Conservation (phyloP, 768 basidiomycete genomes). For the Inosperma sp. region DNA sequence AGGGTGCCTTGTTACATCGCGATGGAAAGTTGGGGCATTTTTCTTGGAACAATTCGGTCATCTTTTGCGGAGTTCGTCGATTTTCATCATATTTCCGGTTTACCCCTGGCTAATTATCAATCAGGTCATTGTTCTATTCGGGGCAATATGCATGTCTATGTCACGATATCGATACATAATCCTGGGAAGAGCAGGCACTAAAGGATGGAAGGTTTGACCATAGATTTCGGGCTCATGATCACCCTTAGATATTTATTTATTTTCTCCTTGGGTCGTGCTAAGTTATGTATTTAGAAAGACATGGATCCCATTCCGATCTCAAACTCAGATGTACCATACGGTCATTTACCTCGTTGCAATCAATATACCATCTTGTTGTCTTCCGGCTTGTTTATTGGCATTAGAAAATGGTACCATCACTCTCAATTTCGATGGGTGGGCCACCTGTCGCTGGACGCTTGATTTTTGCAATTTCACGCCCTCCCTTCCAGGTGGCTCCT, state of each 20-base stretch:
- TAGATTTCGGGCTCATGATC: no score
- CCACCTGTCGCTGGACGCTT: slow-evolving; percentile 71
- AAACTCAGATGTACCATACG: no score
- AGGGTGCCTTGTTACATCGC: slow-evolving; percentile 40
- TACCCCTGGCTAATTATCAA: not conserved
- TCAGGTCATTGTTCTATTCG: slow-evolving; percentile 26
- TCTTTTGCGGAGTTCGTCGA: slow-evolving; percentile 1
- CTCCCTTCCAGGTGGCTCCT: slow-evolving; percentile 95
- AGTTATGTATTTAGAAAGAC: no score
- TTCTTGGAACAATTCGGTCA: not conserved
- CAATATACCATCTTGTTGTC: no score
- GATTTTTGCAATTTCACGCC: slow-evolving; percentile 83
- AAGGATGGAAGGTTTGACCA: slow-evolving; percentile 13
- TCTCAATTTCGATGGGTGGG: slow-evolving; percentile 81
- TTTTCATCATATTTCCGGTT: not conserved
- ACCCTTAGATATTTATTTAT: no score
- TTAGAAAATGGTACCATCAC: slow-evolving; percentile 80
- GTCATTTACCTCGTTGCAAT: no score
- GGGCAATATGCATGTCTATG: slow-evolving; percentile 27
- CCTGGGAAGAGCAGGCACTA: slow-evolving; percentile 13
- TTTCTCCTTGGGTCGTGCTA: no score
- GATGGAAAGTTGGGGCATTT: slow-evolving; percentile 1
- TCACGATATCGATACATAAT: slow-evolving; percentile 28
- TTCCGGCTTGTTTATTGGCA: not conserved
- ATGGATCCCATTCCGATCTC: no score